Conservation (phyloP, 2,329 filamentous ascomycete genomes). For the Teratosphaeria destructans region DNA sequence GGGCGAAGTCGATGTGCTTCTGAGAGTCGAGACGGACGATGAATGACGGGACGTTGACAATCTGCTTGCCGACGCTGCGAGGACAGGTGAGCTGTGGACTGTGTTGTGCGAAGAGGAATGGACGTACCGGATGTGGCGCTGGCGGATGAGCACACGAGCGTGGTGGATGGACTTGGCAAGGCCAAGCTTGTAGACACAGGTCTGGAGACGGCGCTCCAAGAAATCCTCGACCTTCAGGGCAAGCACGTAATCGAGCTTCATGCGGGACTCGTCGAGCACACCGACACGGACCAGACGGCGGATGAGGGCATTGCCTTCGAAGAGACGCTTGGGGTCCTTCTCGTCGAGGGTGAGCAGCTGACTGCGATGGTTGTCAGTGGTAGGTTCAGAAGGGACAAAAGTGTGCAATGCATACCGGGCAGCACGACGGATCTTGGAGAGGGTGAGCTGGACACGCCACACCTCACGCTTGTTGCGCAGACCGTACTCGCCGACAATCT, state of each 20-base stretch:
- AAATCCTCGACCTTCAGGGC: constrained; percentile 99
- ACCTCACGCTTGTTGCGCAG: constrained; percentile 99
- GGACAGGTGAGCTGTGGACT: constrained; percentile 12
- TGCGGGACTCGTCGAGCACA: constrained; percentile 99
- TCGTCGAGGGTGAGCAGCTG: constrained; percentile 99
- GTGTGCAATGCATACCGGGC: constrained; percentile 62
- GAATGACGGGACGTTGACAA: constrained; percentile 99
- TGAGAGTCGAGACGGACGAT: constrained; percentile 99
- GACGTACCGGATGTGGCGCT: constrained; percentile 83
- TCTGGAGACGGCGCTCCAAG: constrained; percentile 99
- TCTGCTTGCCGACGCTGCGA: constrained; percentile 91
- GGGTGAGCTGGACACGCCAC: constrained; percentile 97
- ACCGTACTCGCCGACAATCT: constrained; percentile 99
- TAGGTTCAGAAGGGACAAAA: constrained; percentile 6
- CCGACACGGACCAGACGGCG: constrained; percentile 98
- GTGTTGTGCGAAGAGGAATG: background rate
- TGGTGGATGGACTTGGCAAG: constrained; percentile 99
- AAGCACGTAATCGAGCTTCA: constrained; percentile 99
- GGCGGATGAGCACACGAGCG: constrained; percentile 98
- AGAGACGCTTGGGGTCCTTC: constrained; percentile 99
- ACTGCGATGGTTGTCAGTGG: constrained; percentile 45
- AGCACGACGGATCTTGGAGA: constrained; percentile 99
- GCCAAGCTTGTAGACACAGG: constrained; percentile 99
- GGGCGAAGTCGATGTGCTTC: constrained; percentile 99
- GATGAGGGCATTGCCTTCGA: constrained; percentile 99